Conservation (phyloP, 176 grass and related monocot species). For the Zoysia pacifica region DNA sequence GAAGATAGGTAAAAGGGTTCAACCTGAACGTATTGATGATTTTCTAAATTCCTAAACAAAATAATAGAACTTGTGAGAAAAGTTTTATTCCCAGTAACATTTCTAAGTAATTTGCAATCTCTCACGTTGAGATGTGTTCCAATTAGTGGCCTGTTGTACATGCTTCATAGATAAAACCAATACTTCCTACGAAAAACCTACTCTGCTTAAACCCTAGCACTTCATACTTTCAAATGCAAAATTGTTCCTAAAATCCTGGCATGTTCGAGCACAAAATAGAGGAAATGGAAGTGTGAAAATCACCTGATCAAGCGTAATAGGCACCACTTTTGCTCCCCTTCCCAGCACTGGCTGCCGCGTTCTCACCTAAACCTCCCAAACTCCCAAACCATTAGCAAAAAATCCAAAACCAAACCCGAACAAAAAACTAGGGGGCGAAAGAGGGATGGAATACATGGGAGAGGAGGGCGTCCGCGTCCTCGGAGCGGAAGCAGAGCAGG, state of each 20-base stretch:
- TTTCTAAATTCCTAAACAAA: neutral
- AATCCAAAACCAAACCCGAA: slow-evolving; percentile 7
- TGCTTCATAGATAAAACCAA: neutral
- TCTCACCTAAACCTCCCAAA: slow-evolving; percentile 60
- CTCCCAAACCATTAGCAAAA: slow-evolving; percentile 22
- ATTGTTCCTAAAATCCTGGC: neutral
- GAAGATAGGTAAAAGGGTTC: too few species aligned
- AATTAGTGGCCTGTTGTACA: neutral
- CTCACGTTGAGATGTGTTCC: slow-evolving; percentile 10
- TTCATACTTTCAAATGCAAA: neutral
- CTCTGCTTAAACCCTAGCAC: slow-evolving; percentile 13
- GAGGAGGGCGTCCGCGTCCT: slow-evolving; percentile 78
- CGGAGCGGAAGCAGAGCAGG: slow-evolving; percentile 80
- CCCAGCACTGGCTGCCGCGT: slow-evolving; percentile 71
- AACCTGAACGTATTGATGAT: too few species aligned
- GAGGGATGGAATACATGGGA: slow-evolving; percentile 55
- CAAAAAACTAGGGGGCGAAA: neutral
- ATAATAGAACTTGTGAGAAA: neutral
- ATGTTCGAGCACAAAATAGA: neutral
- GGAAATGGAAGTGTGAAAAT: slow-evolving; percentile 26
- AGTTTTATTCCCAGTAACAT: neutral
- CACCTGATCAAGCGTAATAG: slow-evolving; percentile 96
- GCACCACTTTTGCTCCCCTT: slow-evolving; percentile 83
- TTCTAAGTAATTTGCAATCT: neutral
- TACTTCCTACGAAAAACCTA: slow-evolving; percentile 16